These are phyloP conservation scores for Eucalyptus erythrocorys DNA, from an alignment of 345 rosid genomes.

Conservation along the genomic window DNA sequence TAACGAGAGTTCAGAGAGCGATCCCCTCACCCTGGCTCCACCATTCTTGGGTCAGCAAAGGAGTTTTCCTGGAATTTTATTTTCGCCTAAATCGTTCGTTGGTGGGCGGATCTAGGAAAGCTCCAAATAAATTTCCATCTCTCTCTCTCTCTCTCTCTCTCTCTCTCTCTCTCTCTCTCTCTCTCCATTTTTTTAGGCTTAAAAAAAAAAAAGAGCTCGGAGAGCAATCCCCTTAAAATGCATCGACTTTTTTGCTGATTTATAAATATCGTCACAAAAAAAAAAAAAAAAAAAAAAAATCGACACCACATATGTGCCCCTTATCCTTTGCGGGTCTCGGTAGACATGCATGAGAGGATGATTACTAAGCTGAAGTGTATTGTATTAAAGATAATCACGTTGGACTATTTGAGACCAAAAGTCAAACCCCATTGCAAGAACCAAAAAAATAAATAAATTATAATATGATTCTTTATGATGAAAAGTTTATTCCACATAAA, in stretches of 20 bases:
- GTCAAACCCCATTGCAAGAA: neutral
- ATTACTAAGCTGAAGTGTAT: neutral
- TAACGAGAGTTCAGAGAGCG: neutral
- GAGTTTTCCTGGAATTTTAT: no score
- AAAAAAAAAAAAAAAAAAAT: no score
- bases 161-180: no score
- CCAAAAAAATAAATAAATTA: neutral
- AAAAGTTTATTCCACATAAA: neutral
- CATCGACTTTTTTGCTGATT: no score
- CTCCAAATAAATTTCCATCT: neutral
- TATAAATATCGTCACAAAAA: no score
- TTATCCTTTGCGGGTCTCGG: neutral
- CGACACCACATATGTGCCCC: neutral
- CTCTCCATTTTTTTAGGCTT: neutral
- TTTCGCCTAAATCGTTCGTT: neutral
- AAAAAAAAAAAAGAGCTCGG: neutral
- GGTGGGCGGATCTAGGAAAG: neutral
- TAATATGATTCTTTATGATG: neutral
- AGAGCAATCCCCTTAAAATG: neutral
- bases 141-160: neutral
- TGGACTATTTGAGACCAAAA: neutral
- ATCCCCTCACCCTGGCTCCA: neutral
- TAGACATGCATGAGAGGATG: neutral
- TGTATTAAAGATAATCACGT: neutral
- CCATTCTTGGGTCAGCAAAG: neutral